A percentile compares a stretch with the other conserved stretches of the same genome.
Conservation (phyloP, 2,329 filamentous ascomycete species). For the Colletotrichum acutatum region DNA sequence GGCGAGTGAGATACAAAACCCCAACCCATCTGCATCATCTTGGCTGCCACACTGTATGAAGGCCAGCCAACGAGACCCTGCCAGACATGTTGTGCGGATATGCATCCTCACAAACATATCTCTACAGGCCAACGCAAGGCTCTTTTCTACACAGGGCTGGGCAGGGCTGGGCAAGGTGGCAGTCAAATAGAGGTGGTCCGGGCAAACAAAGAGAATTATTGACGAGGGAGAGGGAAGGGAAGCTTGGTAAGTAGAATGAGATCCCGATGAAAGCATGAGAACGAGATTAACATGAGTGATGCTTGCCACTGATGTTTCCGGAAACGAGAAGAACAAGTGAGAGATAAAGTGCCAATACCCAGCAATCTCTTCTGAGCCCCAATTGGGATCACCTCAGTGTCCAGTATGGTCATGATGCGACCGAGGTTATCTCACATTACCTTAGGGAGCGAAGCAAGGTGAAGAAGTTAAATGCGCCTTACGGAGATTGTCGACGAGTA, state of each 20-base stretch:
- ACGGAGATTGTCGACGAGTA: background rate
- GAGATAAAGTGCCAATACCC: background rate
- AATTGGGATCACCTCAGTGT: background rate
- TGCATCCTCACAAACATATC: background rate
- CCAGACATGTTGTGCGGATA: background rate
- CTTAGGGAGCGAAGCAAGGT: background rate
- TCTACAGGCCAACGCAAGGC: background rate
- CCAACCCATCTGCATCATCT: background rate
- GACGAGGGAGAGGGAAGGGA: background rate
- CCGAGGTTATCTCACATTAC: background rate
- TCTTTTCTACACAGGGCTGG: background rate
- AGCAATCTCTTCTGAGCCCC: background rate
- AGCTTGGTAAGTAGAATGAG: background rate
- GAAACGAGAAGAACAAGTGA: background rate
- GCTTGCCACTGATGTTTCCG: background rate
- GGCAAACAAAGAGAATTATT: background rate
- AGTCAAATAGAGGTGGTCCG: background rate
- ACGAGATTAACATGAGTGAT: background rate
- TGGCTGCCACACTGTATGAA: background rate
- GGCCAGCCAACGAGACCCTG: background rate
- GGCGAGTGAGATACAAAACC: background rate
- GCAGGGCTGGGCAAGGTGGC: constrained; percentile 4
- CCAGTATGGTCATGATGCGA: background rate
- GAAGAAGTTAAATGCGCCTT: background rate
- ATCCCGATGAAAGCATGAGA: background rate